phyloP scores from a whole-genome alignment of 129 eudicot species.

The Heracleum sosnowskyi region DNA sequence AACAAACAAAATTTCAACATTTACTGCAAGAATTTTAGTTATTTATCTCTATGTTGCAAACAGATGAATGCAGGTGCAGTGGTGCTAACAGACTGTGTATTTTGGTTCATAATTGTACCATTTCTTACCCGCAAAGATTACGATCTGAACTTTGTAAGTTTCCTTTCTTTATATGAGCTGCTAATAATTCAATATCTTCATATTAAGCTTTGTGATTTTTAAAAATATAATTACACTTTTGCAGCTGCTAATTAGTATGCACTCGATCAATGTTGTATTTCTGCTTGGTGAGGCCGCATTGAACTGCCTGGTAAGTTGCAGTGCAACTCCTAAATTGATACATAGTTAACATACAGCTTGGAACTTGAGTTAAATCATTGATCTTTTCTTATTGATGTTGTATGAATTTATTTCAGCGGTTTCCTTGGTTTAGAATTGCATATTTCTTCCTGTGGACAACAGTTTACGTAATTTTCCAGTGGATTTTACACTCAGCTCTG shows the following conservation, averaged over 20 bases:
- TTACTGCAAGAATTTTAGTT: no score
- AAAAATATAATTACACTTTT: neutral
- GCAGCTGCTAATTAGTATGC: constrained; percentile 88
- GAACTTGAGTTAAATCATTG: neutral
- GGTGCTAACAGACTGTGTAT: constrained; percentile 85
- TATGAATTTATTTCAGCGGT: constrained; percentile 42
- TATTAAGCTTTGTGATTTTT: neutral
- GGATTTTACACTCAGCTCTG: constrained; percentile 73
- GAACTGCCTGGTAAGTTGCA: constrained; percentile 62
- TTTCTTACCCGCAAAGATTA: constrained; percentile 72
- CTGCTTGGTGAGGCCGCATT: constrained; percentile 81
- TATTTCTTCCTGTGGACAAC: constrained; percentile 82
- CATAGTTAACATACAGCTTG: neutral
- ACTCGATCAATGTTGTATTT: constrained; percentile 70
- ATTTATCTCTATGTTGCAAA: neutral
- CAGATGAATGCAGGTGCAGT: constrained; percentile 99
- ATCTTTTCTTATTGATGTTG: neutral
- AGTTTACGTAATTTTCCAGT: constrained; percentile 66
- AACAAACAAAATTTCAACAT: no score
- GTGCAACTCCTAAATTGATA: neutral
- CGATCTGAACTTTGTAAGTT: constrained; percentile 76
- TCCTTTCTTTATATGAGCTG: neutral
- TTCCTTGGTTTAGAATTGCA: constrained; percentile 94
- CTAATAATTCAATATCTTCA: neutral
- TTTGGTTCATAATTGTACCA: constrained; percentile 87